Base-by-base conservation (phyloP, 2,329 filamentous ascomycete species). In the Diaporthe helianthi region DNA sequence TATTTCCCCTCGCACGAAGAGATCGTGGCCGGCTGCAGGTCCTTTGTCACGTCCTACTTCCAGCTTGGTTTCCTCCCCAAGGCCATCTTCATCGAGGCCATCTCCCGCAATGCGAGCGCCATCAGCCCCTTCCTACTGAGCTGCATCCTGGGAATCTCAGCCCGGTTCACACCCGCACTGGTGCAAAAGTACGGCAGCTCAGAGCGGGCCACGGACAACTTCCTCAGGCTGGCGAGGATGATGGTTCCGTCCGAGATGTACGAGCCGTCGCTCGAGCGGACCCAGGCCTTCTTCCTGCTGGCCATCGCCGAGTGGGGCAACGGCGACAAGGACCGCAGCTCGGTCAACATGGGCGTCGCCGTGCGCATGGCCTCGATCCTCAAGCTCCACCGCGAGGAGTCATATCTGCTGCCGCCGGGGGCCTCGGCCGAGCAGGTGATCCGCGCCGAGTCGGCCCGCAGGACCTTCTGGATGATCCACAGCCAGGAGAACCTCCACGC, bases 381-480 rank as follows among this genome's bases (percentile, higher is more conserved):
- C 4, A 75, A 75, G 55, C 72, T 81, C 2, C 79, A 81, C 67
- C 75, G 78, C 44, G 79, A 81, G 69, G 79, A 80, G 47, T 76
- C 78, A 1, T 81, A 80, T 65, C 51, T 67, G 1, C 71, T 80
- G 0, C 72, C 74, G 1, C 60, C 70, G 0, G 69, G 71, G 26
- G 75, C 75, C 5, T 70, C 75, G 0, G 70, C 74, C 8, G 76
- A 80, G 8, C 72, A 77, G n/a, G 69, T 79, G 19, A 76, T 80
- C 8, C 69, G 75, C 5, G 73, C 76, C 22, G 79, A 80, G 64
- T 75, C 75, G 31, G 79, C 79, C 1, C 72, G 79, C 7, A 73
- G 79, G 12, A 79, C 77, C 0, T 80, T 80, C 71, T 81, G 79
- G 79, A 77, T 81, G 75, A 73, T 80, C 8, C 74, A 79, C 66